These are phyloP conservation scores for Massospora cicadina DNA, from an alignment of 371 early-diverging fungal genomes.

Conservation along the genomic window DNA sequence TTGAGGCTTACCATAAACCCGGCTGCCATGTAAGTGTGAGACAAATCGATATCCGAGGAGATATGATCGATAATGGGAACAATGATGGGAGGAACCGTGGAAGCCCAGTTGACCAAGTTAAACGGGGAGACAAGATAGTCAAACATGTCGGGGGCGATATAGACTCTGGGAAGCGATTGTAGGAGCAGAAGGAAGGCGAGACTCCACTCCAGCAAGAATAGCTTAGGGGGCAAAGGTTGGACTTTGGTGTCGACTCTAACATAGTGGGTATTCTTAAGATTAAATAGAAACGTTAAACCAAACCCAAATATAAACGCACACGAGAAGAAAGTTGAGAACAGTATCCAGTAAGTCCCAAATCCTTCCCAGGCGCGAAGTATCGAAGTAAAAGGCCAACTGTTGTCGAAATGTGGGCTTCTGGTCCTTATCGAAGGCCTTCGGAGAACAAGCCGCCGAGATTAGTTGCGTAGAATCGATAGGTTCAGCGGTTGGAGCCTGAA, in stretches of 20 bases:
- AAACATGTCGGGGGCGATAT: slow-evolving; percentile 20
- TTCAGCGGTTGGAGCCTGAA: too few relatives aligned
- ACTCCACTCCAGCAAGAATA: slow-evolving; percentile 10
- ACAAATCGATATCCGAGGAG: slow-evolving; percentile 15
- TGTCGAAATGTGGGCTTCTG: slow-evolving; percentile 14
- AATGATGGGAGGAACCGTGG: slow-evolving; percentile 28
- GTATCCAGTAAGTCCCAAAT: slow-evolving; percentile 41
- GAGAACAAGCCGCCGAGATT: too few relatives aligned
- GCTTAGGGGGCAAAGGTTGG: slow-evolving; percentile 17
- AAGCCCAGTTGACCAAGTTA: slow-evolving; percentile 25
- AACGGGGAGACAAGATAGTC: slow-evolving; percentile 21
- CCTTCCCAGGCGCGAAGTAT: slow-evolving; percentile 22
- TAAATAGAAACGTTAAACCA: slow-evolving; percentile 6
- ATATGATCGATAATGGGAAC: slow-evolving; percentile 17
- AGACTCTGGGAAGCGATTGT: slow-evolving; percentile 16
- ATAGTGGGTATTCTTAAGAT: slow-evolving; percentile 19
- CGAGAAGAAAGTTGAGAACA: slow-evolving; percentile 24
- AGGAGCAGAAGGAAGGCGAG: slow-evolving; percentile 12
- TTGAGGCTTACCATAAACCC: slow-evolving; percentile 15
- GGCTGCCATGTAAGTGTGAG: slow-evolving; percentile 30
- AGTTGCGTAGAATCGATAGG: too few relatives aligned
- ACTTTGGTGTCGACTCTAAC: slow-evolving; percentile 14
- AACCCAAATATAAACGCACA: slow-evolving; percentile 25
- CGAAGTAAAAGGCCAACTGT: slow-evolving; percentile 14
- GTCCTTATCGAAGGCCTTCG: too few relatives aligned